Base-by-base conservation (phyloP, 805 yeast species). In the Candida corydali region DNA sequence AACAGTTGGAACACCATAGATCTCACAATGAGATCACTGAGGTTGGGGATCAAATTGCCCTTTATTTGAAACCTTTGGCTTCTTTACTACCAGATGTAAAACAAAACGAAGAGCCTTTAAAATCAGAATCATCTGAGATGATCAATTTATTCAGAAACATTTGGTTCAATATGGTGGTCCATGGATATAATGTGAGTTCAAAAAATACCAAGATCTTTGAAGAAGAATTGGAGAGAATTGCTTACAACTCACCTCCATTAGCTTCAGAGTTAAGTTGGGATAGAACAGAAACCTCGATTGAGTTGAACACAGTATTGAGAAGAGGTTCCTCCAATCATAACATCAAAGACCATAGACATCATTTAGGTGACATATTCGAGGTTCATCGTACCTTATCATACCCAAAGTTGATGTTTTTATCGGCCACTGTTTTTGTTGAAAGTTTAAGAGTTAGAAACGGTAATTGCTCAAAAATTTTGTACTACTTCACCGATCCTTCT, bases 141-240 rank as follows among this genome's bases (percentile, higher is more conserved):
- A 63, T 78, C 32, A 70, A 73, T 31, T 64, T 80, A 41, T 86
- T 91, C 66, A 75, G 94, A 52, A 84, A 93, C 57, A 78, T 87
- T 29, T 93, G 99, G 99, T 87, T 86, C 57, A 93, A 91, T 52
- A 69, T 93, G 71, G 91, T 82, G 3, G 84, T 89, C 18, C 96
- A 93, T 58, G 98, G 98, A 0, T 87, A 80, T 54, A 73, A 78
- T n/a, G 67, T 68, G 38, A 69, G 69, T 25, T 79, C 93, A 0
- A 65, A 67, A 10, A 64, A 80, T 51, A 72, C 77, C 11, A 59
- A 62, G 38, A 60, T 61, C n/a, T 71, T 75, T 50, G 55, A 59
- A 29, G 47, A 47, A 0, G 75, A 76, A 18, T 67, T 91, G 28
- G 68, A 73, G 47, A 65, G 79, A 37, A 83, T 93, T 46, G 98